Conservation (phyloP, 83 land plant genomes). For the Isoetes engelmannii region DNA sequence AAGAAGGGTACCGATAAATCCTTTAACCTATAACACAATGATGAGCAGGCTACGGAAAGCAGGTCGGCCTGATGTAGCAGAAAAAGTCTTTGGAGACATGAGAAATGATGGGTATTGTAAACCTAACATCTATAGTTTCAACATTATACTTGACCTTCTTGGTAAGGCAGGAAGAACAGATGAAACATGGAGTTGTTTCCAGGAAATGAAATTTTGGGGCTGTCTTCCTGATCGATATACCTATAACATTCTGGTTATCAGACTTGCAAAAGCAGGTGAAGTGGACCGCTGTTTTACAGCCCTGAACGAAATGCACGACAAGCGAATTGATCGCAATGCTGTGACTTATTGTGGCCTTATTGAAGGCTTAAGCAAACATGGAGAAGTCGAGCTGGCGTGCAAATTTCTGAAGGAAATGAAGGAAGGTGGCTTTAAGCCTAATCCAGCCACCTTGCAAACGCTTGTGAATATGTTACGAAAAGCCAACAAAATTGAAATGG, state of each 20-base stretch:
- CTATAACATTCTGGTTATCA: constrained; percentile 52
- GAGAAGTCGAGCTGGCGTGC: constrained; percentile 48
- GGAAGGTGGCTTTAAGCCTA: constrained; percentile 52
- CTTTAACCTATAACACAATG: constrained; percentile 48
- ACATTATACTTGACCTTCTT: constrained; percentile 50
- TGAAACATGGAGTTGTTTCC: constrained; percentile 40
- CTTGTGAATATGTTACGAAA: too few species aligned
- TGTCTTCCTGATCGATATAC: constrained; percentile 44
- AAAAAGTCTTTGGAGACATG: constrained; percentile 37
- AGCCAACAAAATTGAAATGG: too few species aligned
- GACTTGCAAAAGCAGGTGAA: constrained; percentile 52
- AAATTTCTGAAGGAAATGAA: constrained; percentile 46
- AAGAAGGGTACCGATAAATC: constrained; percentile 43
- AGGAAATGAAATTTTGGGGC: constrained; percentile 41
- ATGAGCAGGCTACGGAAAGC: constrained; percentile 38
- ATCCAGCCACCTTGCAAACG: not conserved
- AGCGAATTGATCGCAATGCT: constrained; percentile 43
- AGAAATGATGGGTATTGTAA: constrained; percentile 30
- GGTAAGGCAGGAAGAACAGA: constrained; percentile 42
- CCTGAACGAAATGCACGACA: constrained; percentile 42
- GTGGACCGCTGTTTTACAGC: constrained; percentile 27
- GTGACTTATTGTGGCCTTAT: constrained; percentile 34
- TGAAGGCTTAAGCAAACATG: constrained; percentile 42
- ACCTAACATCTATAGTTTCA: constrained; percentile 45
- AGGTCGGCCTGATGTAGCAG: constrained; percentile 42